phyloP scores from a whole-genome alignment of 495 filamentous ascomycete genomes.

The Apodospora peruviana region DNA sequence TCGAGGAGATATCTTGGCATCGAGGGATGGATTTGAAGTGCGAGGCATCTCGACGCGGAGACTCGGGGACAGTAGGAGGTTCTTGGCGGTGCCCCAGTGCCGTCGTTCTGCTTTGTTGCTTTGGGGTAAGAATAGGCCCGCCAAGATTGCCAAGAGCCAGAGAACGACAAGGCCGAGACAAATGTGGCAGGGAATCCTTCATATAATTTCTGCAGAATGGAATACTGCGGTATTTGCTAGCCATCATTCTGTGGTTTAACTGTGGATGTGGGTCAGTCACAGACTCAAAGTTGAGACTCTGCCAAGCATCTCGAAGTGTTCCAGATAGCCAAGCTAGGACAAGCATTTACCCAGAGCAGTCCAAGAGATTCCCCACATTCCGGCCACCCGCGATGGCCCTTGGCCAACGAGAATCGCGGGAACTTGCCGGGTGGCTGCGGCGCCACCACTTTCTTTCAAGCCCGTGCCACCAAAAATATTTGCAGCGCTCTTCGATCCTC shows the following conservation, averaged over 20 bases:
- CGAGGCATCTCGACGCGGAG: neutral
- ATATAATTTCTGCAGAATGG: neutral
- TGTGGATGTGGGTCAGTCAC: neutral
- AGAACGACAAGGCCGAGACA: constrained; percentile 1
- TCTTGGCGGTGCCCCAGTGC: neutral
- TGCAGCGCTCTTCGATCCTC: too few species aligned
- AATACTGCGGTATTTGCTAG: neutral
- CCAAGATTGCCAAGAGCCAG: constrained; percentile 2
- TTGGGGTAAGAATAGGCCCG: neutral
- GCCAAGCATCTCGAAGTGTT: constrained; percentile 26
- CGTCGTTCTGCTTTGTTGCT: neutral
- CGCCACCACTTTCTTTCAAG: neutral
- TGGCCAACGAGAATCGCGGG: constrained; percentile 3
- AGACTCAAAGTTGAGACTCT: constrained; percentile 26
- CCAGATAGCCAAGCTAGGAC: constrained; percentile 16
- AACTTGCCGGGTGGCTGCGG: neutral
- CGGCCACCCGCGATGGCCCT: constrained; percentile 1
- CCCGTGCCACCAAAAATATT: neutral
- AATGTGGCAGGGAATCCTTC: neutral
- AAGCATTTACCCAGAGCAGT: neutral
- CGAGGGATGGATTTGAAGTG: neutral
- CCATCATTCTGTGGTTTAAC: neutral
- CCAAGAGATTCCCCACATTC: neutral
- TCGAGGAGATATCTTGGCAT: neutral
- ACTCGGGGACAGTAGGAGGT: neutral